These are phyloP conservation scores for Albugo laibachii DNA, from an alignment of 352 stramenopile genomes.

Conservation along the genomic window DNA sequence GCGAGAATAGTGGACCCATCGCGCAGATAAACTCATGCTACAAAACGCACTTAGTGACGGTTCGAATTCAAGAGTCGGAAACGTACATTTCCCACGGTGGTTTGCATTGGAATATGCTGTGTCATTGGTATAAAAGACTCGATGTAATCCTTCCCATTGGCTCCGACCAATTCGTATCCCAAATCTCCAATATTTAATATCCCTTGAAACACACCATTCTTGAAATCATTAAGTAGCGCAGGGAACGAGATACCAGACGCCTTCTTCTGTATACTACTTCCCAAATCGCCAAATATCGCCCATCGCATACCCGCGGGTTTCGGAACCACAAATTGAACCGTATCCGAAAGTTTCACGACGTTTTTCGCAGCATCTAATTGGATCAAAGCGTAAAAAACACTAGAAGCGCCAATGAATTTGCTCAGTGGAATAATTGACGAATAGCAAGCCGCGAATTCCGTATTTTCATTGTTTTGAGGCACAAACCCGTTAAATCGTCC, in stretches of 20 bases:
- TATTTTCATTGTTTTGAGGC: too few species aligned
- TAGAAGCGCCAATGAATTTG: too few species aligned
- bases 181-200: conserved; percentile 62
- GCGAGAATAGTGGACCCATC: conserved; percentile 18
- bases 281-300: conserved; percentile 58
- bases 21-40: conserved; percentile 57
- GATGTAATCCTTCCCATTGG: conserved; percentile 54
- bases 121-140: conserved; percentile 35
- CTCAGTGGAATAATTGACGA: too few species aligned
- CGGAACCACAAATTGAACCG: too few species aligned
- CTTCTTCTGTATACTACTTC: conserved; percentile 23
- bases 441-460: too few species aligned
- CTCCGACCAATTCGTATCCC: conserved; percentile 35
- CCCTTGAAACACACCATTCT: conserved; percentile 19
- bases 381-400: too few species aligned
- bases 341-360: too few species aligned
- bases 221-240: conserved; percentile 29
- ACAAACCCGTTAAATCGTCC: too few species aligned
- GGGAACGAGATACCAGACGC: conserved; percentile 37
- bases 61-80: not conserved
- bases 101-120: conserved; percentile 41
- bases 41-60: not conserved
- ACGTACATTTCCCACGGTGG: conserved; percentile 49
- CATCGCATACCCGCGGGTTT: conserved; percentile 7
- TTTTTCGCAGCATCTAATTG: too few species aligned